Conservation (phyloP, 345 rosid species). For the Bruguiera parviflora region DNA sequence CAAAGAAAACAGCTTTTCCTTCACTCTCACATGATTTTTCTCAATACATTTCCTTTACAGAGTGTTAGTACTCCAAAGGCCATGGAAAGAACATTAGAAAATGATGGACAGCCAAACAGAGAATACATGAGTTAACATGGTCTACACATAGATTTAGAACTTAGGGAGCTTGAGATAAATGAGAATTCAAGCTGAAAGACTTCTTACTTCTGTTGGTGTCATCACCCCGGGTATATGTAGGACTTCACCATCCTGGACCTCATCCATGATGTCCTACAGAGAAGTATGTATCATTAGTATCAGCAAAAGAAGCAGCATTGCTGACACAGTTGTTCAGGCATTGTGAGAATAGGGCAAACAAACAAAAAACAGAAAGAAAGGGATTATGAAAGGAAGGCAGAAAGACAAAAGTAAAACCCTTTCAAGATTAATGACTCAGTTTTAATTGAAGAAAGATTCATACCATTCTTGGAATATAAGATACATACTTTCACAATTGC, state of each 20-base stretch:
- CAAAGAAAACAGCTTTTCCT: too few relatives aligned
- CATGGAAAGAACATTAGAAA: too few relatives aligned
- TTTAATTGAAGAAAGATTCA: not conserved
- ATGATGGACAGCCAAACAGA: not conserved
- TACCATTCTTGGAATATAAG: not conserved
- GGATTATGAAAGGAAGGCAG: not conserved
- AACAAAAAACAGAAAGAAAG: not conserved
- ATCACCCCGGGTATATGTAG: conserved; percentile 57
- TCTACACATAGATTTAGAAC: too few relatives aligned
- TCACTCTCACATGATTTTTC: too few relatives aligned
- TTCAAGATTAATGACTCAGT: not conserved
- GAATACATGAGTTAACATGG: too few relatives aligned
- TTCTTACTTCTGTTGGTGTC: conserved; percentile 67
- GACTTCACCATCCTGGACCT: conserved; percentile 27
- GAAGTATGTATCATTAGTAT: conserved; percentile 14
- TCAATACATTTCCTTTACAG: too few relatives aligned
- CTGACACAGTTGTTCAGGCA: not conserved
- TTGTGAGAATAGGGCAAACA: not conserved
- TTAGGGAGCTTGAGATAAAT: not conserved
- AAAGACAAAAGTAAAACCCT: not conserved
- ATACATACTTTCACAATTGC: conserved; percentile 40
- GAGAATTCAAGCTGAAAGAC: not conserved
- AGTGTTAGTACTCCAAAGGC: too few relatives aligned
- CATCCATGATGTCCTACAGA: conserved; percentile 42
- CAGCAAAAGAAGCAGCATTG: not conserved